These are phyloP conservation scores for Chondrus crispus DNA, from an alignment of 23 red algal species.

Conservation along the genomic window DNA sequence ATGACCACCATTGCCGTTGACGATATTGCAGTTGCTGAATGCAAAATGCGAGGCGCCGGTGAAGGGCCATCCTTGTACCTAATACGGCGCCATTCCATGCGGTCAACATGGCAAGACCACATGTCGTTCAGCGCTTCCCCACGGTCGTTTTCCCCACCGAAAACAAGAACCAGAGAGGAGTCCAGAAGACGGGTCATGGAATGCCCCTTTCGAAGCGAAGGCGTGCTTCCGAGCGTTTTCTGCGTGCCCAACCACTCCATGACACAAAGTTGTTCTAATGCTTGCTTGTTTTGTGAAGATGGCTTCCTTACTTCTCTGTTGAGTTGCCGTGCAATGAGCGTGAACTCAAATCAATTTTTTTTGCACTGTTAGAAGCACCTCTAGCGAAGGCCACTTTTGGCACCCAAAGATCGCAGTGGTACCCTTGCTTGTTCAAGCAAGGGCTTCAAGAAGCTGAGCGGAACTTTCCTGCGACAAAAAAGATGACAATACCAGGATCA, in stretches of 20 bases:
- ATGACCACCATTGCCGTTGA: conserved; percentile 39
- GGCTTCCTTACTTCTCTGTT: too few species aligned
- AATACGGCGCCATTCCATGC: conserved; percentile 7
- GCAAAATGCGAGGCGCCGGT: conserved; percentile 19
- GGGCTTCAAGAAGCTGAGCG: too few species aligned
- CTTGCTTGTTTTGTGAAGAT: too few species aligned
- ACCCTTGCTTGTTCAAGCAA: too few species aligned
- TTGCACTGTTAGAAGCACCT: too few species aligned
- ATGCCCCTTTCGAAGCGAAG: conserved; percentile 45
- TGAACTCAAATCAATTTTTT: too few species aligned
- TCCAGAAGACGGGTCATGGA: conserved; percentile 48
- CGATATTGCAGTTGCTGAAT: conserved; percentile 38
- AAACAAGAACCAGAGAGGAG: conserved; percentile 34
- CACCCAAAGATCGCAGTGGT: too few species aligned
- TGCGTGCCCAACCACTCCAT: conserved; percentile 49
- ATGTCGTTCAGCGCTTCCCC: conserved; percentile 49
- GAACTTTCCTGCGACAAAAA: too few species aligned
- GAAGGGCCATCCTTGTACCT: conserved; percentile 27
- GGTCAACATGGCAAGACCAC: conserved; percentile 32
- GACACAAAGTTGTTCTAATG: not conserved
- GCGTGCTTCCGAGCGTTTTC: not conserved
- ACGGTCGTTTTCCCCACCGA: conserved; percentile 35
- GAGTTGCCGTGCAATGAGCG: too few species aligned
- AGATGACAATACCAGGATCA: too few species aligned
- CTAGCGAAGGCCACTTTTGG: too few species aligned